A percentile compares a stretch with the other conserved stretches of the same genome.
Conservation (phyloP, 495 filamentous ascomycete species). For the Penicillium herquei region DNA sequence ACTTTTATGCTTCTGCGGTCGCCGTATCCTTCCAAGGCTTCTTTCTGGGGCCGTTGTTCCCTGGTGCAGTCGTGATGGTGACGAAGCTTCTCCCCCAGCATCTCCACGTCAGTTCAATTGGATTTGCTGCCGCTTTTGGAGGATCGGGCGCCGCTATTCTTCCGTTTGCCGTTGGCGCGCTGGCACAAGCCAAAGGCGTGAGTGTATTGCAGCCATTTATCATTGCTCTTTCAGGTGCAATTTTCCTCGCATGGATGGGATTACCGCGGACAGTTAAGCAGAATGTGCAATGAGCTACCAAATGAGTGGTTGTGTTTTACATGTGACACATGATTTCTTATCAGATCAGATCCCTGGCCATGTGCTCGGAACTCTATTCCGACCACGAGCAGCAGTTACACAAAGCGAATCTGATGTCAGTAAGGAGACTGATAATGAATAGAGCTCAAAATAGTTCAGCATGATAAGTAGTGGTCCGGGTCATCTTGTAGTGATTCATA, state of each 20-base stretch:
- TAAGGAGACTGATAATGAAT: too few relatives aligned
- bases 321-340: slow-evolving; percentile 21
- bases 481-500: too few relatives aligned
- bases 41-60: slow-evolving; percentile 66
- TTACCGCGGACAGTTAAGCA: slow-evolving; percentile 33
- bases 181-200: slow-evolving; percentile 78
- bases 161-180: slow-evolving; percentile 80
- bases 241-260: slow-evolving; percentile 55
- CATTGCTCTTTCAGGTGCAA: slow-evolving; percentile 61
- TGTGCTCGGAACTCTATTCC: too few relatives aligned
- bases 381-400: too few relatives aligned
- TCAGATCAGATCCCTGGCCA: slow-evolving; percentile 17
- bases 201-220: slow-evolving; percentile 75
- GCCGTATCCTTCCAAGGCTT: slow-evolving; percentile 69
- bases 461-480: too few relatives aligned
- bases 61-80: slow-evolving; percentile 73
- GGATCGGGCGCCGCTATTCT: slow-evolving; percentile 76
- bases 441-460: too few relatives aligned
- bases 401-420: too few relatives aligned
- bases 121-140: slow-evolving; percentile 80
- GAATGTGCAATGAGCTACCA: background rate
- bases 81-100: slow-evolving; percentile 77
- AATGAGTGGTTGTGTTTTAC: slow-evolving; percentile 7
- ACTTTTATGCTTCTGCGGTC: slow-evolving; percentile 69
- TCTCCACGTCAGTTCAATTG: slow-evolving; percentile 77